Conservation (phyloP, 345 rosid species). For the Boechera retrofracta region DNA sequence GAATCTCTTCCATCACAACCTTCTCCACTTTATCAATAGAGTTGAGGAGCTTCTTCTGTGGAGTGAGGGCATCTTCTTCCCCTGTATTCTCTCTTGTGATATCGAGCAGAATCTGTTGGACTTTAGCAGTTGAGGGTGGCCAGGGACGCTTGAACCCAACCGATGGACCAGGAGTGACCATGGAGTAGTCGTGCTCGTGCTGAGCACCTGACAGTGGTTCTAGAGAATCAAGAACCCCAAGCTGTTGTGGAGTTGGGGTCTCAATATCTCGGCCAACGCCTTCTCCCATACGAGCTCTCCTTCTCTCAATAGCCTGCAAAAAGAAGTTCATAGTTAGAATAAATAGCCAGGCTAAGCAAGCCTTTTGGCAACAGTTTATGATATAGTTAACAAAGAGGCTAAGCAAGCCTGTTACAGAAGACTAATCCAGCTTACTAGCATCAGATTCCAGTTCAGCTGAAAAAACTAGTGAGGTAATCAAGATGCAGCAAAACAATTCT, state of each 20-base stretch:
- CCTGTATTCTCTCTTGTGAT: conserved; percentile 48
- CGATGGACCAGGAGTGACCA: conserved; percentile 58
- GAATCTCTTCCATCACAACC: conserved; percentile 79
- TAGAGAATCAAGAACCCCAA: conserved; percentile 50
- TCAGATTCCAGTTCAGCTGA: neutral
- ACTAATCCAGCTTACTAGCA: neutral
- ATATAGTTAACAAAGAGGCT: conserved; percentile 22
- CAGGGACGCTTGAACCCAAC: conserved; percentile 48
- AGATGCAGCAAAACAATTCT: neutral
- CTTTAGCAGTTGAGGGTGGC: conserved; percentile 56
- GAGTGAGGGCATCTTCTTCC: conserved; percentile 69
- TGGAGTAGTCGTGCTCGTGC: conserved; percentile 49
- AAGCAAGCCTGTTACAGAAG: conserved; percentile 20
- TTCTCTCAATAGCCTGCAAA: conserved; percentile 79
- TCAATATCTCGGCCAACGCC: conserved; percentile 57
- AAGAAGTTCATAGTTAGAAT: neutral
- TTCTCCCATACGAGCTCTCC: conserved; percentile 68
- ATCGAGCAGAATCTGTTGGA: conserved; percentile 61
- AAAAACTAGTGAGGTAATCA: neutral
- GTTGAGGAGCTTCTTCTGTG: conserved; percentile 81
- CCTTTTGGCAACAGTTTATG: conserved; percentile 25
- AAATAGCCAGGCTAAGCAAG: conserved; percentile 27
- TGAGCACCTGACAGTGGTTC: conserved; percentile 48
- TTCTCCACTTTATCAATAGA: conserved; percentile 81
- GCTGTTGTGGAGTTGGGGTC: conserved; percentile 52